A percentile compares a stretch with the other conserved stretches of the same genome.
These are phyloP conservation scores for Chaetoceros muelleri DNA, from an alignment of 108 stramenopile species.

Conservation along the genomic window DNA sequence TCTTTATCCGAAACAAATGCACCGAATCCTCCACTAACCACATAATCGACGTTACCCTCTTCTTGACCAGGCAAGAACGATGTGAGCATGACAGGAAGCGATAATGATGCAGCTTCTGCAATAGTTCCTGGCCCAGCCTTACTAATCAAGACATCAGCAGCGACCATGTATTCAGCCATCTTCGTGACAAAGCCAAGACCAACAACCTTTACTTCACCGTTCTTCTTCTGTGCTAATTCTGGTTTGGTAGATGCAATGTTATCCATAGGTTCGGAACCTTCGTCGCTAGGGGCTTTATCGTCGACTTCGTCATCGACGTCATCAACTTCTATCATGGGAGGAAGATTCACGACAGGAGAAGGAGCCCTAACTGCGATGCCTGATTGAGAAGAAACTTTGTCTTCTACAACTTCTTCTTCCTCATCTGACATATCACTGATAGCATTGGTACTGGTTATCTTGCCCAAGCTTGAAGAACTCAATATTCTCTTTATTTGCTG, in stretches of 20 bases:
- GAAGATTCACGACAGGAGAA: not conserved
- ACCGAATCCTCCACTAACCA: conserved; percentile 65
- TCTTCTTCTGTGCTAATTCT: conserved; percentile 1
- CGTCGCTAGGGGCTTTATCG: conserved; percentile 4
- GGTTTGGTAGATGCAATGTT: not conserved
- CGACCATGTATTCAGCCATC: conserved; percentile 95
- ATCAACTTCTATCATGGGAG: not conserved
- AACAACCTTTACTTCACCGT: conserved; percentile 60
- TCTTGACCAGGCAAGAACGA: conserved; percentile 81
- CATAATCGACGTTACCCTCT: conserved; percentile 80
- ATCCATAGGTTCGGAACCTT: not conserved
- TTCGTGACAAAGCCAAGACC: conserved; percentile 88
- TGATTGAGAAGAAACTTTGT: not conserved
- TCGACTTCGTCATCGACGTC: not conserved
- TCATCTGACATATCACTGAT: conserved; percentile 1
- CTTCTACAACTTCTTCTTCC: not conserved
- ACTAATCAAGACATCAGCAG: conserved; percentile 83
- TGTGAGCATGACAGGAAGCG: conserved; percentile 88
- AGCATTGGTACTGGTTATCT: not conserved
- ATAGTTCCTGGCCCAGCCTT: conserved; percentile 98
- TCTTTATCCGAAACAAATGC: conserved; percentile 30
- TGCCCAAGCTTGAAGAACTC: conserved; percentile 18
- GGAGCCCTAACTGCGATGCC: no score
- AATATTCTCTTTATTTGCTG: conserved; percentile 28
- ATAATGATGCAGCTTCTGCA: conserved; percentile 88